These are phyloP conservation scores for Boletellus emodensis DNA, from an alignment of 768 basidiomycete genomes.

Conservation along the genomic window DNA sequence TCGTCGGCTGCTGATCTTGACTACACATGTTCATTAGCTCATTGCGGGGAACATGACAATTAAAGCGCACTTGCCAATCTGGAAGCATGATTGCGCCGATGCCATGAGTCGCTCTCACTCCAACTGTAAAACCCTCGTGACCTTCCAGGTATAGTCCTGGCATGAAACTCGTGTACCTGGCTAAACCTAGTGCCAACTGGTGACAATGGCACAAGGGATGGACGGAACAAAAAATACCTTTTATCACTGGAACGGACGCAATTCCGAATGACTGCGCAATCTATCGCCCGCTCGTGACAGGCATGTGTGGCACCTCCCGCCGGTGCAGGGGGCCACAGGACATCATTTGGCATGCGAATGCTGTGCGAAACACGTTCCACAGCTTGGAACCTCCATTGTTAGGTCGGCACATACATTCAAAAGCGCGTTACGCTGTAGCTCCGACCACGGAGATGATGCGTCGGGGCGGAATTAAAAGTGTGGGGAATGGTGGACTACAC, in stretches of 20 bases:
- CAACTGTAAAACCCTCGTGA: conserved; percentile 5
- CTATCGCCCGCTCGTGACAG: not conserved
- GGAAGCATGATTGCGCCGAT: conserved; percentile 12
- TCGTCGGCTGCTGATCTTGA: conserved; percentile 11
- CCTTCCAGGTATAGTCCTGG: not conserved
- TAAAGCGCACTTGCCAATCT: conserved; percentile 10
- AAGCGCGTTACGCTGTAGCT: not conserved
- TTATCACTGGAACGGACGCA: not conserved
- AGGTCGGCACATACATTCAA: conserved; percentile 4
- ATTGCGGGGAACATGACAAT: conserved; percentile 26
- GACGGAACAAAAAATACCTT: not conserved
- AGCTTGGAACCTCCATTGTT: not conserved
- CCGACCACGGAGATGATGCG: conserved; percentile 2
- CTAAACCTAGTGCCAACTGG: not conserved
- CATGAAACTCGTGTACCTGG: conserved; percentile 8
- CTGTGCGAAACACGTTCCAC: conserved; percentile 3
- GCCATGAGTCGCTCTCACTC: conserved; percentile 1
- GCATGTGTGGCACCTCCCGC: not conserved
- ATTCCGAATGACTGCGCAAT: not conserved
- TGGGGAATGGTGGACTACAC: conserved; percentile 8
- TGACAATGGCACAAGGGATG: not conserved
- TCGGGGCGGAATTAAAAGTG: conserved; percentile 6
- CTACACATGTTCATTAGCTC: conserved; percentile 17
- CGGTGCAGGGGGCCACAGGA: not conserved
- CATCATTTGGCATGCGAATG: not conserved